Conservation (phyloP, 1,284 basidiomycete species). For the Trichosporon asahii region DNA sequence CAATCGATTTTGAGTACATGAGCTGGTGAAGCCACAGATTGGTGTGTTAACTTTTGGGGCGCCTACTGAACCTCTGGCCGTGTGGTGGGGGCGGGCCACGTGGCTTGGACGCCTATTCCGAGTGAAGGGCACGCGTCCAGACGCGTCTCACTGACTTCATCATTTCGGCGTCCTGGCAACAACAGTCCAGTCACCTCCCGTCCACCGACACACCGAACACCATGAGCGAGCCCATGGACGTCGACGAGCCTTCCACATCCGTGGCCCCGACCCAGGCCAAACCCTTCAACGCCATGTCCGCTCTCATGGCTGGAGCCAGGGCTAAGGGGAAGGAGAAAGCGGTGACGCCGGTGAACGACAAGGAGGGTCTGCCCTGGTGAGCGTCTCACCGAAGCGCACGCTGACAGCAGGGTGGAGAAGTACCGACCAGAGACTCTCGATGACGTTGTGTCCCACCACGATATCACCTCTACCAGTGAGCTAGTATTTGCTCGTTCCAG, state of each 20-base stretch:
- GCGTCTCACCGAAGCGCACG: no score
- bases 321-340: constrained; percentile 48
- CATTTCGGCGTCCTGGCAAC: constrained; percentile 6
- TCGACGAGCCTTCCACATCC: constrained; percentile 28
- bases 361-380: constrained; percentile 51
- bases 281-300: constrained; percentile 44
- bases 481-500: neutral
- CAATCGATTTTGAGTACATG: constrained; percentile 12
- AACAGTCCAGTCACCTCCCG: constrained; percentile 1
- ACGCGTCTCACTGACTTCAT: neutral
- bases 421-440: constrained; percentile 82
- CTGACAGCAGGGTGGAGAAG: constrained; percentile 78
- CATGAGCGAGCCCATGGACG: constrained; percentile 32
- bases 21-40: constrained; percentile 7
- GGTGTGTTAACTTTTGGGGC: constrained; percentile 2
- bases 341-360: constrained; percentile 29
- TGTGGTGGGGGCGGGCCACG: neutral
- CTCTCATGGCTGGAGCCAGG: constrained; percentile 42
- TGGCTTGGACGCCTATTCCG: neutral
- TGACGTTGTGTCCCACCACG: constrained; percentile 91
- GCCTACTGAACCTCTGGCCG: neutral
- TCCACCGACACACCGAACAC: constrained; percentile 2
- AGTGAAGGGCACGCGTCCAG: neutral
- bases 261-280: constrained; percentile 10
- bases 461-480: constrained; percentile 87